phyloP scores from a whole-genome alignment of 2,329 filamentous ascomycete genomes.

The Elsinoe perseae region DNA sequence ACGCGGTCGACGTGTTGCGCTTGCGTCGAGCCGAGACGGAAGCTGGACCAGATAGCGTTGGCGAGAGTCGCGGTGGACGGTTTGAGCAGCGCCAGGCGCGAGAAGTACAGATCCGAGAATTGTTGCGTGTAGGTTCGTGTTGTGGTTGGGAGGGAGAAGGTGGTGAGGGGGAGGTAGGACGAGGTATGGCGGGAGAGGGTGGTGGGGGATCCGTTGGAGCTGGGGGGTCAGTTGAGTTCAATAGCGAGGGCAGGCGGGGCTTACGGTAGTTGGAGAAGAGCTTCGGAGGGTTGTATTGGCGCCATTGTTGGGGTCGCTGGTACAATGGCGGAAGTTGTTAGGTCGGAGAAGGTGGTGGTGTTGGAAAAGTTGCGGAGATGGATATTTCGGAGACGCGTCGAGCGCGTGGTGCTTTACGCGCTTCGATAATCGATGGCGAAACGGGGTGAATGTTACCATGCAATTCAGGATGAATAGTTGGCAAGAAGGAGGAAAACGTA shows the following conservation, averaged over 20 bases:
- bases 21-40: conserved; percentile 42
- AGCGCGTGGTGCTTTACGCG: conserved; percentile 15
- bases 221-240: not conserved
- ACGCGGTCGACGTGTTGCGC: conserved; percentile 77
- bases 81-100: conserved; percentile 81
- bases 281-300: conserved; percentile 11
- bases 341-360: not conserved
- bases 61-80: conserved; percentile 71
- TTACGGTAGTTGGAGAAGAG: conserved; percentile 19
- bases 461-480: not conserved
- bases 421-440: not conserved
- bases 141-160: conserved; percentile 63
- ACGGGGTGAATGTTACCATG: not conserved
- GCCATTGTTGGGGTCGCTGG: conserved; percentile 2
- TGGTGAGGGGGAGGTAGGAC: conserved; percentile 65
- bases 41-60: conserved; percentile 65
- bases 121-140: conserved; percentile 79
- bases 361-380: conserved; percentile 3
- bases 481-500: conserved; percentile 13
- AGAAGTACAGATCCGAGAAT: conserved; percentile 95
- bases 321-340: not conserved
- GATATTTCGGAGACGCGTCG: conserved; percentile 13
- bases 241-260: not conserved
- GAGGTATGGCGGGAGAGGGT: conserved; percentile 48
- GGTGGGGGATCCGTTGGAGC: conserved; percentile 14